phyloP scores from a whole-genome alignment of 495 filamentous ascomycete genomes.

The Astrothelium macrocarpum region DNA sequence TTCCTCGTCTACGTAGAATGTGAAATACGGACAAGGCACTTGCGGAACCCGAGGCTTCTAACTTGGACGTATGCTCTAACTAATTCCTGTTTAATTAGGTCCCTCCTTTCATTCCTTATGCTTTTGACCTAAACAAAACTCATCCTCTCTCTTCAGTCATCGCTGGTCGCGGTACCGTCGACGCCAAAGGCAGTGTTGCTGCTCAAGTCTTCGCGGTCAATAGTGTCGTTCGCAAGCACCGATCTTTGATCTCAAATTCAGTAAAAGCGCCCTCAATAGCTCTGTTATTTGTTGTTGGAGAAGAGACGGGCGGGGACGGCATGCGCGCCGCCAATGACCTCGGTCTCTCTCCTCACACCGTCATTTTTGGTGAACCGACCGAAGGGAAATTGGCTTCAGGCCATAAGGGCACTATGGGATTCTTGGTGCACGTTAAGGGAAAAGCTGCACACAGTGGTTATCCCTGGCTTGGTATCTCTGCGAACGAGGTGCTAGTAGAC shows the following conservation, averaged over 20 bases:
- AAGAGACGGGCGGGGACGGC: constrained; percentile 74
- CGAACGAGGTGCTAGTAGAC: constrained; percentile 62
- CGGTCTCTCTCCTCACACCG: constrained; percentile 46
- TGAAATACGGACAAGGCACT: too few species aligned
- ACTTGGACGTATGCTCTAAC: neutral
- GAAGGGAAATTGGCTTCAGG: constrained; percentile 76
- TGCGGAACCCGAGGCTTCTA: too few species aligned
- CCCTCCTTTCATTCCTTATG: constrained; percentile 64
- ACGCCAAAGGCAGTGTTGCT: constrained; percentile 84
- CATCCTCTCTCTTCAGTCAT: constrained; percentile 33
- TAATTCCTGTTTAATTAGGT: constrained; percentile 25
- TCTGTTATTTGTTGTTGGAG: constrained; percentile 83
- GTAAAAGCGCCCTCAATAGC: constrained; percentile 35
- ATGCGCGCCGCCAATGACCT: constrained; percentile 60
- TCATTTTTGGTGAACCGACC: constrained; percentile 90
- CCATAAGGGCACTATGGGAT: constrained; percentile 72
- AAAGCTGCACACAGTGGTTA: constrained; percentile 84
- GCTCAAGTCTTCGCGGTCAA: constrained; percentile 59
- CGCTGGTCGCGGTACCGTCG: constrained; percentile 72
- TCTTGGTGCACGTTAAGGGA: constrained; percentile 56
- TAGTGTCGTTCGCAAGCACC: constrained; percentile 41
- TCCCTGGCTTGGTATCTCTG: constrained; percentile 71
- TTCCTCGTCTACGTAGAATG: neutral
- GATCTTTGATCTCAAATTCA: neutral
- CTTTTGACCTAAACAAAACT: constrained; percentile 28